A percentile compares a stretch with the other conserved stretches of the same genome.
These are phyloP conservation scores for Delonix regia DNA, from an alignment of 306 rosid genomes.

Conservation along the genomic window DNA sequence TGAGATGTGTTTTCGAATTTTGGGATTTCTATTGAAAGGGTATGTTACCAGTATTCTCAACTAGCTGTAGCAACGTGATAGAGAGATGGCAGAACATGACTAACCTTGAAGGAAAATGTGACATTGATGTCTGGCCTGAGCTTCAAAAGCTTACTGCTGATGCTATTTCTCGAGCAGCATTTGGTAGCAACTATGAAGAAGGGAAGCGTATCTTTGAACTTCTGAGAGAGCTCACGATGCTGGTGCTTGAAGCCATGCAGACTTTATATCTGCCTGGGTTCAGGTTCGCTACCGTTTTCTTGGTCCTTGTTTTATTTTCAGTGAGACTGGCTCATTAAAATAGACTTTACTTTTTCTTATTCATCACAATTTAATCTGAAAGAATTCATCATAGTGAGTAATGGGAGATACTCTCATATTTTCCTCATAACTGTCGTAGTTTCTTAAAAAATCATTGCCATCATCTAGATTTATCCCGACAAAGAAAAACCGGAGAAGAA, in stretches of 20 bases:
- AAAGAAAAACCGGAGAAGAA: conserved; percentile 50
- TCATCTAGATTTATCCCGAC: conserved; percentile 53
- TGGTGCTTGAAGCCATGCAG: conserved; percentile 57
- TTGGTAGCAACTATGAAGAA: conserved; percentile 54
- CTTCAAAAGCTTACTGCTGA: conserved; percentile 51
- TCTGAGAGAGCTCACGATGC: conserved; percentile 45
- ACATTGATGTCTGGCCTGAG: conserved; percentile 54
- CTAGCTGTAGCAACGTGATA: conserved; percentile 49
- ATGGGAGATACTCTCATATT: not conserved
- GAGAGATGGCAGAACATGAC: conserved; percentile 43
- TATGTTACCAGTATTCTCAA: conserved; percentile 46
- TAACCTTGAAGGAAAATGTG: conserved; percentile 35
- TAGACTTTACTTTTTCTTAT: not conserved
- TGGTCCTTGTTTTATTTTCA: not conserved
- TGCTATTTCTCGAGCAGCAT: conserved; percentile 51
- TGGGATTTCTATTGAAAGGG: conserved; percentile 12
- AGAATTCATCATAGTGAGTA: no score
- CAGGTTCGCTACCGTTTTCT: conserved; percentile 39
- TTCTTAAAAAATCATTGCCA: not conserved
- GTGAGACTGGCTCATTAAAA: not conserved
- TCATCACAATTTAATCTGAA: no score
- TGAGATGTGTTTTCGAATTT: not conserved
- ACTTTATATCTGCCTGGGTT: conserved; percentile 52
- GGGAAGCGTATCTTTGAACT: conserved; percentile 54
- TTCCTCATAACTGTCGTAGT: not conserved